These are phyloP conservation scores for Hemileia vastatrix DNA, from an alignment of 1,284 basidiomycete species.

Conservation along the genomic window DNA sequence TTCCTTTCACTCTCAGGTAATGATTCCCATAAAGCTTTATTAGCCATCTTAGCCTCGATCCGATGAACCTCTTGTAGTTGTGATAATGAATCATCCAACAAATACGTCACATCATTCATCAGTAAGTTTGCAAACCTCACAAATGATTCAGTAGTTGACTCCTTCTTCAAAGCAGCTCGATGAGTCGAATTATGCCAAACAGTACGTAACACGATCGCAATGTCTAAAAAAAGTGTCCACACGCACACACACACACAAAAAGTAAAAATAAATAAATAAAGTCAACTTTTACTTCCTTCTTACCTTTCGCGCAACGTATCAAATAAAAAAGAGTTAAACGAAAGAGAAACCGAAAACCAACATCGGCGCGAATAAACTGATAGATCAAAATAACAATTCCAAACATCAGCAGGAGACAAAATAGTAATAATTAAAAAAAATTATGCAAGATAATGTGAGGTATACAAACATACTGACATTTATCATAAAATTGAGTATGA, in stretches of 20 bases:
- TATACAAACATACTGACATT: too few species aligned
- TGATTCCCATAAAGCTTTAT: conserved; percentile 59
- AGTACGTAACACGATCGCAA: conserved; percentile 70
- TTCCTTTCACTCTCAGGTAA: conserved; percentile 62
- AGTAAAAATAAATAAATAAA: too few species aligned
- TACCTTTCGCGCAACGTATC: too few species aligned
- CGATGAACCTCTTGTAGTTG: conserved; percentile 78
- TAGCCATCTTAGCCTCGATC: conserved; percentile 74
- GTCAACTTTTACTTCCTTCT: too few species aligned
- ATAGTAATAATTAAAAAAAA: too few species aligned
- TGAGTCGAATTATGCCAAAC: conserved; percentile 83
- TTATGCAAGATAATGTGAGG: too few species aligned
- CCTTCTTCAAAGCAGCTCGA: conserved; percentile 66
- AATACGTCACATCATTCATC: conserved; percentile 98
- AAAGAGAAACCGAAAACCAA: neutral
- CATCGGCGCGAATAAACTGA: conserved; percentile 22
- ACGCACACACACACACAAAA: too few species aligned
- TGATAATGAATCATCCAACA: conserved; percentile 89
- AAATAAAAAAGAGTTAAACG: too few species aligned
- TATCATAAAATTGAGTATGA: conserved; percentile 96
- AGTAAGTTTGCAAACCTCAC: conserved; percentile 93
- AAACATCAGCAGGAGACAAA: too few species aligned
- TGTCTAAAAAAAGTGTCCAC: conserved; percentile 53
- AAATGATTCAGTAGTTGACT: conserved; percentile 79
- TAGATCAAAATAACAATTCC: neutral